These are phyloP conservation scores for Chenopodium formosanum DNA, from an alignment of 148 eudicot species.

Conservation along the genomic window DNA sequence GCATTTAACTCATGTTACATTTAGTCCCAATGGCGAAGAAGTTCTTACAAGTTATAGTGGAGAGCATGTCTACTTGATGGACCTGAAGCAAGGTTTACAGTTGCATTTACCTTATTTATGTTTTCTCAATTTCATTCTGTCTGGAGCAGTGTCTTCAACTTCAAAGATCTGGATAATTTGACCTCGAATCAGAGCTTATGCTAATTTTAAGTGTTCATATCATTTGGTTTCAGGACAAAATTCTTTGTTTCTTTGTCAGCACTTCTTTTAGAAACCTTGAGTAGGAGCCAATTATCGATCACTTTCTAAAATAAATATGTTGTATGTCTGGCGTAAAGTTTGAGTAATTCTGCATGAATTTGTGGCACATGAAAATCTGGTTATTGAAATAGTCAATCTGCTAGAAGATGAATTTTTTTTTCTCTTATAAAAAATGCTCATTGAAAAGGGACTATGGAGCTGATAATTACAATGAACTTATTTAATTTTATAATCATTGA, in stretches of 20 bases:
- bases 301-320: too few relatives aligned
- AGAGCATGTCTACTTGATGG: conserved; percentile 94
- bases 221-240: background rate
- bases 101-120: conserved; percentile 4
- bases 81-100: conserved; percentile 63
- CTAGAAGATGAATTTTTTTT: background rate
- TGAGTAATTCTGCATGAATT: background rate
- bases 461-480: background rate
- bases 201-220: background rate
- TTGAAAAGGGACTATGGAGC: background rate
- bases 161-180: background rate
- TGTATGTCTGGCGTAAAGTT: background rate
- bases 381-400: background rate
- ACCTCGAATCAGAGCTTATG: background rate
- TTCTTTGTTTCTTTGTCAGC: background rate
- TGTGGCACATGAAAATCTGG: background rate
- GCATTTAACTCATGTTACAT: conserved; percentile 89
- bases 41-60: conserved; percentile 90
- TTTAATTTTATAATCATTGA: background rate
- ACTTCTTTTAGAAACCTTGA: background rate
- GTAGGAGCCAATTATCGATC: background rate
- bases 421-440: background rate
- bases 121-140: background rate
- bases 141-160: background rate
- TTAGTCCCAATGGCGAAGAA: conserved; percentile 92